A percentile compares a stretch with the other conserved stretches of the same genome.
Evolutionary conservation across 768 basidiomycete genomes (phyloP).

Genomic region (Obba rivulosa): DNA sequence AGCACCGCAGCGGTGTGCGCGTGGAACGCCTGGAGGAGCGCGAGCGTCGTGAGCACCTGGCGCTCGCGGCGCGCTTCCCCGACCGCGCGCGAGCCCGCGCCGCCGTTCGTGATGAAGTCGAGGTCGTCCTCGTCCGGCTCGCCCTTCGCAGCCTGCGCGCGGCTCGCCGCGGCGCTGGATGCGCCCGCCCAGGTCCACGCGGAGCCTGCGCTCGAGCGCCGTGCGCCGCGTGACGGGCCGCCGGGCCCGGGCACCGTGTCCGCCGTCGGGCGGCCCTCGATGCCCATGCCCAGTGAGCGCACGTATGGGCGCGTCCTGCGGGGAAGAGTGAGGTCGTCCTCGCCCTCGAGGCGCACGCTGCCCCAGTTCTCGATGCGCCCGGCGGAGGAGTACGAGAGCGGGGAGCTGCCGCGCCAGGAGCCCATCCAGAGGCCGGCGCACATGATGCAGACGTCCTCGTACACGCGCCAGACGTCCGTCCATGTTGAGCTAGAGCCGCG

Average conservation of each 20-base stretch:
- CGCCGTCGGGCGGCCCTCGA: constrained; percentile 52
- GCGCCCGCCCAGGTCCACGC: constrained; percentile 21
- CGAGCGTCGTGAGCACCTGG: constrained; percentile 42
- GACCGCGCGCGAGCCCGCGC: neutral
- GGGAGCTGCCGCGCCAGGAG: constrained; percentile 49
- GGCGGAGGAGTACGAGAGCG: constrained; percentile 39
- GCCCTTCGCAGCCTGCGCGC: constrained; percentile 6
- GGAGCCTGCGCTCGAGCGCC: constrained; percentile 22
- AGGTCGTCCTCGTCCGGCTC: constrained; percentile 4
- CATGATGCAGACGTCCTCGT: constrained; percentile 79
- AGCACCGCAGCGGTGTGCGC: constrained; percentile 19
- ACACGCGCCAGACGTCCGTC: constrained; percentile 76
- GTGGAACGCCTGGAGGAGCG: constrained; percentile 65
- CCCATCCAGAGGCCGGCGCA: constrained; percentile 84
- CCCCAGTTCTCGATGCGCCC: constrained; percentile 50
- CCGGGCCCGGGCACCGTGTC: constrained; percentile 12
- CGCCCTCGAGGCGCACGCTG: constrained; percentile 55
- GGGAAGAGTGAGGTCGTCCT: constrained; percentile 49
- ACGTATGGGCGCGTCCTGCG: constrained; percentile 32
- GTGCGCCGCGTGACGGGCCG: constrained; percentile 14
- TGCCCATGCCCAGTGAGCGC: constrained; percentile 61
- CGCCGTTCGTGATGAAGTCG: neutral
- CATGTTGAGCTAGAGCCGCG: constrained; percentile 39
- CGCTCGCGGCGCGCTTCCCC: constrained; percentile 22
- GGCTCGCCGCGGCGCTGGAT: neutral